Percentiles rank a stretch among this genome's conserved stretches.
These are phyloP conservation scores for Fusarium sp. DNA, from an alignment of 2,329 filamentous ascomycete genomes.

Conservation along the genomic window DNA sequence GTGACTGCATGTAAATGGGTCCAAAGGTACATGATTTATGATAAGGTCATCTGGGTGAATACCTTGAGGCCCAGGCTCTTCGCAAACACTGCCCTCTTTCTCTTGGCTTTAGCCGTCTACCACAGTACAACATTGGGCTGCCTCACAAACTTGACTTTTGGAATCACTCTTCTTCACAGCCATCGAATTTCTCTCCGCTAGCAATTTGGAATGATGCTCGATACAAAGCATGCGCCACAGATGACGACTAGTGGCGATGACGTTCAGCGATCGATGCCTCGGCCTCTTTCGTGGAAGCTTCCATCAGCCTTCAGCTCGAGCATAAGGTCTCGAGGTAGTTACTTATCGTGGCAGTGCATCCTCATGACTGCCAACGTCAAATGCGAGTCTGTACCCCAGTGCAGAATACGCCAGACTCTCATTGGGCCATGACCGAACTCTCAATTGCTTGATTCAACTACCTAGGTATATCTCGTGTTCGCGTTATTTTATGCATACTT, in stretches of 20 bases:
- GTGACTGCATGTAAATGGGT: background rate
- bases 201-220: background rate
- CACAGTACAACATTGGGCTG: slow-evolving; percentile 5
- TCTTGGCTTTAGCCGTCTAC: slow-evolving; percentile 1
- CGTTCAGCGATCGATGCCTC: background rate
- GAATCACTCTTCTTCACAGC: background rate
- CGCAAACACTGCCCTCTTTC: background rate
- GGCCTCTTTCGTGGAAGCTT: slow-evolving; percentile 3
- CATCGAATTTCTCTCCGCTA: background rate
- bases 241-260: slow-evolving; percentile 24
- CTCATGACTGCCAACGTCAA: background rate
- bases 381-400: background rate
- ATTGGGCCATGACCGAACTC: background rate
- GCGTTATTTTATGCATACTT: background rate
- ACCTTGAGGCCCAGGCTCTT: background rate
- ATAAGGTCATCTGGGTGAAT: background rate
- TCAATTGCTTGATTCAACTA: slow-evolving; percentile 6
- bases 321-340: background rate
- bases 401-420: background rate
- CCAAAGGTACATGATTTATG: background rate
- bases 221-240: slow-evolving; percentile 26
- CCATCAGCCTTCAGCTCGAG: background rate
- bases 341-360: slow-evolving; percentile 5
- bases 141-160: slow-evolving; percentile 2
- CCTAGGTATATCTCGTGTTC: background rate